Evolutionary conservation across 768 basidiomycete species (phyloP).

Genomic region (Lentinus brumalis): DNA sequence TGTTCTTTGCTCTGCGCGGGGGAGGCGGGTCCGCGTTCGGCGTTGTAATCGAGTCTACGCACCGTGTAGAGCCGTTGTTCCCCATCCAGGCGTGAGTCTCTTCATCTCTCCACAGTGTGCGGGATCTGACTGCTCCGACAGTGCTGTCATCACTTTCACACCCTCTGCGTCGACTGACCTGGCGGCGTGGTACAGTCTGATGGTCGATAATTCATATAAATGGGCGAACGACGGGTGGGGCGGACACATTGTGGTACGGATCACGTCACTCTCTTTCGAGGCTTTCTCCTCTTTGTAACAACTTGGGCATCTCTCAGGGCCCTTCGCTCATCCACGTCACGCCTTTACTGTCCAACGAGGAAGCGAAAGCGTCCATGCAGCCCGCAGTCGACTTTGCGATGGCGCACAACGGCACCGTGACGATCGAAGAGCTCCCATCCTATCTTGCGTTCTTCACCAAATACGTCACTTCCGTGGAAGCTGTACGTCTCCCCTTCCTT

Average conservation of each 20-base stretch:
- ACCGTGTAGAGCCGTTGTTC: conserved; percentile 23
- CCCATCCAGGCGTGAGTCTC: conserved; percentile 28
- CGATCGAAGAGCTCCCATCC: conserved; percentile 34
- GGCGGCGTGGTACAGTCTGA: conserved; percentile 29
- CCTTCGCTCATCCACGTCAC: conserved; percentile 40
- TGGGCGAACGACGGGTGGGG: conserved; percentile 42
- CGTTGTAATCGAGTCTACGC: conserved; percentile 33
- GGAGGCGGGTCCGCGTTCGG: conserved; percentile 43
- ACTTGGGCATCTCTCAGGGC: conserved; percentile 17
- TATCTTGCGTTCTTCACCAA: conserved; percentile 36
- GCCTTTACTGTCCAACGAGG: conserved; percentile 39
- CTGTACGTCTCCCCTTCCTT: conserved; percentile 13
- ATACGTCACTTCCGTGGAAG: conserved; percentile 31
- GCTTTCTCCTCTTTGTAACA: no score
- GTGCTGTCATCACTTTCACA: conserved; percentile 32
- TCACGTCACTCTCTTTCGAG: background rate
- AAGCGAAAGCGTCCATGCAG: conserved; percentile 43
- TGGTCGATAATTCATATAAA: conserved; percentile 32
- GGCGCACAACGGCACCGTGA: conserved; percentile 31
- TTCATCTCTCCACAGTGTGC: background rate
- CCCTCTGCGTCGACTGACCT: conserved; percentile 21
- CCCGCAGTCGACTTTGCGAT: conserved; percentile 30
- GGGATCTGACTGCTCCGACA: background rate
- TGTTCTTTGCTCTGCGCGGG: conserved; percentile 55
- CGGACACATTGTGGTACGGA: conserved; percentile 39